These are phyloP conservation scores for Linnemannia zychae DNA, from an alignment of 192 early-diverging fungal genomes.

Conservation along the genomic window DNA sequence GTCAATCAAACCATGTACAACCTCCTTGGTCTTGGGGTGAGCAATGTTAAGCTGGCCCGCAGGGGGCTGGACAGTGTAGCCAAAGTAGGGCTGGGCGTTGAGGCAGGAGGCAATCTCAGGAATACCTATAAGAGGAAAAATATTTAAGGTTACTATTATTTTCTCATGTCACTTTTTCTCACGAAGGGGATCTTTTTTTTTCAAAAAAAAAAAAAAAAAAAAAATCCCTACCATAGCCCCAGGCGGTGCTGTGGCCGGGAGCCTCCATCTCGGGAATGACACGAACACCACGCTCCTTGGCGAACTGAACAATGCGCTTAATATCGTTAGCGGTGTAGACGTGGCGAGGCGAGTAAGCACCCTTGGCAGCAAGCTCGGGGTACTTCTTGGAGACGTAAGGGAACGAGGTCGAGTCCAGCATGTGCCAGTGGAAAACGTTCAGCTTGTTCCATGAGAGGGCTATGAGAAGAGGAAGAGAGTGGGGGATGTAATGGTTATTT, in stretches of 20 bases:
- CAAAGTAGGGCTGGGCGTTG: constrained; percentile 41
- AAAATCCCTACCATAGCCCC: constrained; percentile 45
- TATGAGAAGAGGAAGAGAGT: not conserved
- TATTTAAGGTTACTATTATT: not conserved
- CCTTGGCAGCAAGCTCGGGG: constrained; percentile 50
- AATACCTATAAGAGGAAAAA: constrained; percentile 14
- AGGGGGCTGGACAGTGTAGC: constrained; percentile 62
- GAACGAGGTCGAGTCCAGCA: constrained; percentile 48
- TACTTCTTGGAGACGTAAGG: constrained; percentile 43
- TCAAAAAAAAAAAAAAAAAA: not conserved
- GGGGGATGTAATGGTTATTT: not conserved
- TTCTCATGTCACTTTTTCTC: not conserved
- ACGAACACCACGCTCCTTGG: constrained; percentile 64
- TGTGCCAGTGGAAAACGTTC: constrained; percentile 56
- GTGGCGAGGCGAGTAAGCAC: constrained; percentile 55
- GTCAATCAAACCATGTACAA: constrained; percentile 56
- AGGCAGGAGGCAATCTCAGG: constrained; percentile 50
- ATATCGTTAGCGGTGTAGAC: constrained; percentile 62
- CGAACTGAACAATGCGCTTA: constrained; percentile 60
- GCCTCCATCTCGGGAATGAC: constrained; percentile 73
- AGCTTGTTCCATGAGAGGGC: constrained; percentile 54
- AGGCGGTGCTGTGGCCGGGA: constrained; percentile 64
- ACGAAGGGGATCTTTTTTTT: no score
- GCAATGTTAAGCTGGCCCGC: constrained; percentile 69
- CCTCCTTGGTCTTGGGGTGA: constrained; percentile 57